Evolutionary conservation across 108 stramenopile species (phyloP).

Genomic region (Nitzschia inconspicua): DNA sequence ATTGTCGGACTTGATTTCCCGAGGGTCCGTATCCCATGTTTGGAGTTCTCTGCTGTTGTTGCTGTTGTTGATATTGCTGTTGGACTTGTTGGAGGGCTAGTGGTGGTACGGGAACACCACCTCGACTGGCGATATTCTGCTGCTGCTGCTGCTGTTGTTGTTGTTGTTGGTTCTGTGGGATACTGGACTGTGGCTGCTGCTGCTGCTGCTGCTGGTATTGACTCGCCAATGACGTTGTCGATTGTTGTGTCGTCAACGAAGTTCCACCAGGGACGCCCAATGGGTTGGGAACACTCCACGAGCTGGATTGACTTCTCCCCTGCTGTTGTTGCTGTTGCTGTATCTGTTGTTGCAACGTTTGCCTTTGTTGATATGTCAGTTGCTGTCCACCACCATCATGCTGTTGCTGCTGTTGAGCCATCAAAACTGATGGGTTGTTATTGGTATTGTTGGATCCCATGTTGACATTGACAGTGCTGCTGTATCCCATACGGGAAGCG

Average conservation of each 20-base stretch:
- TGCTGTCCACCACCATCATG: too few species aligned
- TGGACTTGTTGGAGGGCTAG: background rate
- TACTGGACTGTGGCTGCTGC: constrained; percentile 16
- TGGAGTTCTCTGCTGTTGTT: constrained; percentile 1
- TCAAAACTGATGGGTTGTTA: too few species aligned
- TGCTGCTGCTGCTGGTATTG: constrained; percentile 17
- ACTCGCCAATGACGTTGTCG: background rate
- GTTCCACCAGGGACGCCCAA: background rate
- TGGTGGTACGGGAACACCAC: background rate
- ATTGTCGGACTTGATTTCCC: background rate
- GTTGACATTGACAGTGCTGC: too few species aligned
- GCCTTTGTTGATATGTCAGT: too few species aligned
- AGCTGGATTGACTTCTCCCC: too few species aligned
- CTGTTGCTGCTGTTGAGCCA: too few species aligned
- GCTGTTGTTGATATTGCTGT: constrained; percentile 25
- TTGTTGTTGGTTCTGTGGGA: constrained; percentile 21
- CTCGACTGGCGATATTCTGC: background rate
- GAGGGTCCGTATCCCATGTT: background rate
- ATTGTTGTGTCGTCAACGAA: background rate
- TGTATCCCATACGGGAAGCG: too few species aligned
- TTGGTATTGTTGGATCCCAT: too few species aligned
- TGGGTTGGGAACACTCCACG: constrained; percentile 7
- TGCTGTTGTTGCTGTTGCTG: too few species aligned
- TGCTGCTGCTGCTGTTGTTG: constrained; percentile 28
- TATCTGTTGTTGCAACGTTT: too few species aligned